phyloP scores from a whole-genome alignment of 2,329 filamentous ascomycete species.

The Mariannaea sp. region DNA sequence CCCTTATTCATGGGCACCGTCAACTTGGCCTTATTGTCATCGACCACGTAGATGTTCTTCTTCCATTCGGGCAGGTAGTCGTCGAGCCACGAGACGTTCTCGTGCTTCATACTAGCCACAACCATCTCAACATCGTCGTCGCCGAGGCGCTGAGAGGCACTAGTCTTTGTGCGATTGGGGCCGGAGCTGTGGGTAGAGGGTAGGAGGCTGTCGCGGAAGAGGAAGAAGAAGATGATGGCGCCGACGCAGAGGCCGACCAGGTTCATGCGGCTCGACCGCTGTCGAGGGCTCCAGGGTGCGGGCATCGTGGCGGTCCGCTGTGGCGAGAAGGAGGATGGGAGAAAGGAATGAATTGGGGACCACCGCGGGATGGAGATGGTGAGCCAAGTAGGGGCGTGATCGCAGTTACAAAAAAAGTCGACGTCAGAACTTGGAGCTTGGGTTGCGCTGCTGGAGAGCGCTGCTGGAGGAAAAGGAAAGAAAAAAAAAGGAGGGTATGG shows the following conservation, averaged over 20 bases:
- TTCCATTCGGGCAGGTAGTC: constrained; percentile 52
- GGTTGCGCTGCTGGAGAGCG: neutral
- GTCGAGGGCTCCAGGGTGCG: constrained; percentile 35
- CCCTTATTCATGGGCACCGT: constrained; percentile 57
- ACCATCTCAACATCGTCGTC: constrained; percentile 42
- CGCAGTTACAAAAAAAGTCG: constrained; percentile 2
- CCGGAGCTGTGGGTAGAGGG: constrained; percentile 19
- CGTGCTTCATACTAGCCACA: constrained; percentile 41
- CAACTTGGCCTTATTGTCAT: constrained; percentile 52
- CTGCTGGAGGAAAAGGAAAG: neutral
- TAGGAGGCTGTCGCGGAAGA: constrained; percentile 34
- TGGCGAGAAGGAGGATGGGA: constrained; percentile 13
- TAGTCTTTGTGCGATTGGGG: constrained; percentile 23
- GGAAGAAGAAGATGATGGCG: constrained; percentile 33
- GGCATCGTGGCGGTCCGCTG: constrained; percentile 23
- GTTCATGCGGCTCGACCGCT: constrained; percentile 36
- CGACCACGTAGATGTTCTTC: constrained; percentile 59
- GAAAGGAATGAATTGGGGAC: neutral
- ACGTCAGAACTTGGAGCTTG: neutral
- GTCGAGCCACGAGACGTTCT: constrained; percentile 48
- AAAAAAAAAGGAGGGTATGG: neutral
- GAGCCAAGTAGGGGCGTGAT: constrained; percentile 1
- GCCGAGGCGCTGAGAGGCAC: constrained; percentile 26
- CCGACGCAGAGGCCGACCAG: constrained; percentile 33
- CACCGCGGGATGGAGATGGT: neutral